Evolutionary conservation across 1,139 yeast genomes (phyloP).

Genomic region (Arxiozyma slooffiae): DNA sequence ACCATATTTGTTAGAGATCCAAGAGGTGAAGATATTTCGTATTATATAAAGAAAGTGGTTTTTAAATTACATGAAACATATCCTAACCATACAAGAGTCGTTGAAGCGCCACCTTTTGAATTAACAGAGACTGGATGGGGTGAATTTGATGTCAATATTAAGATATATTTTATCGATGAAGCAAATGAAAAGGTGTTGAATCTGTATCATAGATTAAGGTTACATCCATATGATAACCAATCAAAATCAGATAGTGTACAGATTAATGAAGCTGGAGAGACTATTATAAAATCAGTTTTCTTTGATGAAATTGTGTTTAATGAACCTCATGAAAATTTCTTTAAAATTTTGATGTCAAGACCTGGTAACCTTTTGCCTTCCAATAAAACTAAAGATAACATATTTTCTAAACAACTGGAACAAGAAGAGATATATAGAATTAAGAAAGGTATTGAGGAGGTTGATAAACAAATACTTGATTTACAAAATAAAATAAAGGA

Average conservation of each 20-base stretch:
- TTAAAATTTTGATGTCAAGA: constrained; percentile 56
- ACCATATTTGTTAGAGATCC: constrained; percentile 87
- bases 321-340: constrained; percentile 88
- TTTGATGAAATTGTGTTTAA: constrained; percentile 91
- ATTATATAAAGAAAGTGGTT: constrained; percentile 79
- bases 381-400: constrained; percentile 37
- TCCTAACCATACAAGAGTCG: constrained; percentile 68
- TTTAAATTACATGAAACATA: constrained; percentile 94
- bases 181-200: constrained; percentile 83
- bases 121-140: constrained; percentile 99
- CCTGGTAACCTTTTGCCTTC: constrained; percentile 72
- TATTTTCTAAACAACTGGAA: constrained; percentile 51
- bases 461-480: constrained; percentile 47
- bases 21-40: constrained; percentile 68
- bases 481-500: constrained; percentile 44
- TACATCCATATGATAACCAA: constrained; percentile 67
- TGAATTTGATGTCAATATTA: constrained; percentile 85
- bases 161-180: constrained; percentile 75
- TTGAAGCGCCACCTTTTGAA: constrained; percentile 87
- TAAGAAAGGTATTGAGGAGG: constrained; percentile 54
- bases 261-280: constrained; percentile 29
- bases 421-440: constrained; percentile 69
- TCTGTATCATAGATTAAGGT: constrained; percentile 76
- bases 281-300: constrained; percentile 47
- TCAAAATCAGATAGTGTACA: constrained; percentile 23